A percentile compares a stretch with the other conserved stretches of the same genome.
These are phyloP conservation scores for Scheffersomyces cryptocercus DNA, from an alignment of 1,139 yeast species.

Conservation along the genomic window DNA sequence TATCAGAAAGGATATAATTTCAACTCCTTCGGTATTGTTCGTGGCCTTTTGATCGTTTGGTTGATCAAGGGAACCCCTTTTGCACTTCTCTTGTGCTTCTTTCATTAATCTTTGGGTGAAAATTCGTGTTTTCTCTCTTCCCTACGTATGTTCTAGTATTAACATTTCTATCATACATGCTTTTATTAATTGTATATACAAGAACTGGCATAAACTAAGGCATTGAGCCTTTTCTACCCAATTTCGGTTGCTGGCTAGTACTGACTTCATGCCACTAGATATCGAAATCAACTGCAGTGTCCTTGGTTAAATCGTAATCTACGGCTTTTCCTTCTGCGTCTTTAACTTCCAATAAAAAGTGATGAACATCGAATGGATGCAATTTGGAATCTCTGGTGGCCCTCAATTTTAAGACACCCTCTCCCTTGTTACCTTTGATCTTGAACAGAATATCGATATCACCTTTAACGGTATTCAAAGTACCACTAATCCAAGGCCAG, in stretches of 20 bases:
- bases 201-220: conserved; percentile 1
- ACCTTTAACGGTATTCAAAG: conserved; percentile 80
- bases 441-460: conserved; percentile 69
- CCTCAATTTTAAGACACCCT: conserved; percentile 54
- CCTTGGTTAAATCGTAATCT: conserved; percentile 51
- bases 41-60: too few relatives aligned
- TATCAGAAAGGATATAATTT: too few relatives aligned
- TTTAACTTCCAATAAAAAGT: conserved; percentile 56
- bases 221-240: conserved; percentile 1
- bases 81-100: too few relatives aligned
- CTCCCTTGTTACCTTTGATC: conserved; percentile 62
- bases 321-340: conserved; percentile 22
- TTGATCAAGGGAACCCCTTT: too few relatives aligned
- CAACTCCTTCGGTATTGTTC: too few relatives aligned
- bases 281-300: conserved; percentile 44
- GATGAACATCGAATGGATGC: conserved; percentile 60
- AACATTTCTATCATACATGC: conserved; percentile 5
- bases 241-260: not conserved
- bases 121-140: too few relatives aligned
- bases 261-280: conserved; percentile 2
- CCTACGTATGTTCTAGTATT: too few relatives aligned
- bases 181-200: not conserved
- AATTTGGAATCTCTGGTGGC: conserved; percentile 60
- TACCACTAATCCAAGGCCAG: conserved; percentile 90
- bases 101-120: too few relatives aligned